Conservation (phyloP, 1,284 basidiomycete species). For the Schizopora paradoxa region DNA sequence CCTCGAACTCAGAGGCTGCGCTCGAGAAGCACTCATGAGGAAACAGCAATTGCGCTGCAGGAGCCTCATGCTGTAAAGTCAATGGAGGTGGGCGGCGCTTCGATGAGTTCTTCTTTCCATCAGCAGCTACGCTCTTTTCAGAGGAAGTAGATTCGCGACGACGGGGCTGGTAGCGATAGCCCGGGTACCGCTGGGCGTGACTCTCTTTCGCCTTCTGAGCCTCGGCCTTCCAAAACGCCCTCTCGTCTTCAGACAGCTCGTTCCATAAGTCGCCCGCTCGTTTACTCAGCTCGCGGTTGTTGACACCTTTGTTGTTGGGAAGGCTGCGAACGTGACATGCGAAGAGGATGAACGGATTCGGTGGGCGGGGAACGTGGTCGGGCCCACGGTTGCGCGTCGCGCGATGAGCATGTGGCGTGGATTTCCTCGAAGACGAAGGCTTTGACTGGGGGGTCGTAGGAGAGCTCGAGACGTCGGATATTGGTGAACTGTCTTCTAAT, state of each 20-base stretch:
- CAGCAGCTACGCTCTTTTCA: too few relatives aligned
- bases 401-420: not conserved
- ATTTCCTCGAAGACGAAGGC: not conserved
- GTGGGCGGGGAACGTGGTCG: conserved; percentile 56
- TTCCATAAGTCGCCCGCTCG: conserved; percentile 53
- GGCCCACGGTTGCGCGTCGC: not conserved
- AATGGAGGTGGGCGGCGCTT: too few relatives aligned
- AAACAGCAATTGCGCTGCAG: too few relatives aligned
- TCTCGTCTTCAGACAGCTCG: conserved; percentile 40
- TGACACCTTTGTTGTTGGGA: conserved; percentile 39
- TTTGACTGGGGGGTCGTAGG: not conserved
- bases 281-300: conserved; percentile 55
- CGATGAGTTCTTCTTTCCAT: too few relatives aligned
- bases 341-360: conserved; percentile 84
- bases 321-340: conserved; percentile 39
- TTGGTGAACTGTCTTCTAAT: not conserved
- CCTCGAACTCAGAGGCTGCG: too few relatives aligned
- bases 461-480: not conserved
- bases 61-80: too few relatives aligned
- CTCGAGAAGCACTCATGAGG: too few relatives aligned
- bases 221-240: conserved; percentile 43
- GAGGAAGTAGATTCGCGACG: too few relatives aligned
- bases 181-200: conserved; percentile 49
- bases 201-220: conserved; percentile 55
- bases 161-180: conserved; percentile 49